These are phyloP conservation scores for Hypholoma fasciculare DNA, from an alignment of 768 basidiomycete species.

Conservation along the genomic window DNA sequence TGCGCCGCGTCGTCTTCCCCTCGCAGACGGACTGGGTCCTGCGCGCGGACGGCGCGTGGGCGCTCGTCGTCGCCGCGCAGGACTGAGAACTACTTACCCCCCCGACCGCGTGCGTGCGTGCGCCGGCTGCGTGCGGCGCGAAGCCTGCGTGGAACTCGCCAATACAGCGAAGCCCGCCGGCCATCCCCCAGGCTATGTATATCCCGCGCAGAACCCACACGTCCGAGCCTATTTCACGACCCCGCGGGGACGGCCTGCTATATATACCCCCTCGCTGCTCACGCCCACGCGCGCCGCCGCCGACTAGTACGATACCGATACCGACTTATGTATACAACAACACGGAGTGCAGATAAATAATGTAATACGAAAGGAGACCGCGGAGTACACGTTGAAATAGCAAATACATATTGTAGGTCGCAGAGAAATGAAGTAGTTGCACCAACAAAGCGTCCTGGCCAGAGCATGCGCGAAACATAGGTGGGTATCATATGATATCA, in stretches of 20 bases:
- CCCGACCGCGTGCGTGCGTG: too few relatives aligned
- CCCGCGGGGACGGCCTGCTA: neutral
- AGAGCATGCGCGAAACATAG: conserved; percentile 20
- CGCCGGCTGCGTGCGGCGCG: too few relatives aligned
- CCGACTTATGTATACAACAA: too few relatives aligned
- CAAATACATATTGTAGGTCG: conserved; percentile 13
- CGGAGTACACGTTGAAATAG: conserved; percentile 13
- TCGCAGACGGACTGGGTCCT: conserved; percentile 53
- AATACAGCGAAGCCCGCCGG: neutral
- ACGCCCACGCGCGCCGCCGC: too few relatives aligned
- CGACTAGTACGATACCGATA: too few relatives aligned
- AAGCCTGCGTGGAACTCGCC: too few relatives aligned
- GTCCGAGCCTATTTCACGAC: neutral
- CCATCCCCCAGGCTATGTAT: neutral
- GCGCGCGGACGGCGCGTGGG: conserved; percentile 18
- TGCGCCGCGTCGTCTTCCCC: conserved; percentile 56
- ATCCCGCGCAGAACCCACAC: neutral
- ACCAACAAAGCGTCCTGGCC: conserved; percentile 26
- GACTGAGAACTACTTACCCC: too few relatives aligned
- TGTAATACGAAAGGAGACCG: neutral
- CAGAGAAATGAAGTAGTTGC: neutral
- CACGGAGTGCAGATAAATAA: neutral
- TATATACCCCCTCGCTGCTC: neutral
- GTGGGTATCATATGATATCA: conserved; percentile 10
- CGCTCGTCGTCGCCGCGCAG: neutral